Evolutionary conservation across 2,329 filamentous ascomycete genomes (phyloP).

Genomic region (Elsinoe arachidis): DNA sequence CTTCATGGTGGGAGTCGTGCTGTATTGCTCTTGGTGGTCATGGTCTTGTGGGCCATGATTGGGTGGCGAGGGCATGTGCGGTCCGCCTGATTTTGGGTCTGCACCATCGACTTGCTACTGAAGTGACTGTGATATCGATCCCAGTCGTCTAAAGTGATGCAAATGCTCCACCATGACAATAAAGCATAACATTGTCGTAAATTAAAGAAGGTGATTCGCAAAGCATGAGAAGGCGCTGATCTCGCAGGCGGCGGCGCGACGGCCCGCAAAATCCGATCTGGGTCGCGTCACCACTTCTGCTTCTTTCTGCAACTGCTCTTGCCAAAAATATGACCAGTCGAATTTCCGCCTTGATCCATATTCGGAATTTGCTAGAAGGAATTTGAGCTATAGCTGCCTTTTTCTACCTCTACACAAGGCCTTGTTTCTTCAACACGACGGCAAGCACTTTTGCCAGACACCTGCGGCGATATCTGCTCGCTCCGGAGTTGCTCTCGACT

Average conservation of each 20-base stretch:
- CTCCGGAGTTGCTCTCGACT: too few species aligned
- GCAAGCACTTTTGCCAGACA: too few species aligned
- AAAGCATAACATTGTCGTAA: background rate
- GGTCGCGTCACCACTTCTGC: background rate
- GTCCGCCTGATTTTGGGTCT: background rate
- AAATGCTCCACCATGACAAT: background rate
- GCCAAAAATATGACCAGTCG: too few species aligned
- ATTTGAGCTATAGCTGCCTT: too few species aligned
- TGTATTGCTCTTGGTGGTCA: slow-evolving; percentile 7
- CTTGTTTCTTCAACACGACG: too few species aligned
- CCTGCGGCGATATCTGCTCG: too few species aligned
- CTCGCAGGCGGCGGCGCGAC: background rate
- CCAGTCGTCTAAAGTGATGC: too few species aligned
- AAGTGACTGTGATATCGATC: too few species aligned
- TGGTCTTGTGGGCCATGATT: background rate
- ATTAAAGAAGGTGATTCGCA: background rate
- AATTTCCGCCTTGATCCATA: too few species aligned
- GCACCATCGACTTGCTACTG: too few species aligned
- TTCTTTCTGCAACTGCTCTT: slow-evolving; percentile 5
- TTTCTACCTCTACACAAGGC: too few species aligned
- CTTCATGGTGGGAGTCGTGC: slow-evolving; percentile 21
- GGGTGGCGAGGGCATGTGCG: slow-evolving; percentile 10
- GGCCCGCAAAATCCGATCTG: background rate
- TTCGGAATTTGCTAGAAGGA: too few species aligned
- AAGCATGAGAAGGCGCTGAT: background rate